Evolutionary conservation across 768 basidiomycete species (phyloP).

Genomic region (Suillus subaureus): DNA sequence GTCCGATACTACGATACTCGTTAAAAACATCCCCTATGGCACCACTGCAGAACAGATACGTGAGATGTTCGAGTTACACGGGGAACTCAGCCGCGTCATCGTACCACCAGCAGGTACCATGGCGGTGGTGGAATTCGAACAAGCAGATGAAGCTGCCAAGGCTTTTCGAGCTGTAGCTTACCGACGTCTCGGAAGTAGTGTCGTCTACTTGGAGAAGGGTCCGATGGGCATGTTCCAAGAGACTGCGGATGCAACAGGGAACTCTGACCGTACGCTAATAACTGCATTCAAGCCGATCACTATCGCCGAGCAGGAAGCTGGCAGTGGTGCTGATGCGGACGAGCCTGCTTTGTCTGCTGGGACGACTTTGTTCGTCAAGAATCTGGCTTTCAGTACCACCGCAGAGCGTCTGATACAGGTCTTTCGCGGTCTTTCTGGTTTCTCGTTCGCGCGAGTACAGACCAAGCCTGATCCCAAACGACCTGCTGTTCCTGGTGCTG

Average conservation of each 20-base stretch:
- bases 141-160: constrained; percentile 65
- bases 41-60: constrained; percentile 74
- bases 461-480: constrained; percentile 87
- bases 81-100: constrained; percentile 67
- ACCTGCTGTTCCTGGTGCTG: constrained; percentile 35
- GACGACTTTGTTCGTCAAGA: constrained; percentile 92
- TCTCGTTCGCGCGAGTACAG: constrained; percentile 87
- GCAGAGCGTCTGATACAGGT: constrained; percentile 67
- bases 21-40: constrained; percentile 96
- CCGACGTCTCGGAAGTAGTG: constrained; percentile 82
- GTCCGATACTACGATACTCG: constrained; percentile 83
- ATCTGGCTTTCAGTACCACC: constrained; percentile 89
- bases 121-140: constrained; percentile 86
- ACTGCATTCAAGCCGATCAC: constrained; percentile 37
- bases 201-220: constrained; percentile 93
- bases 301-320: constrained; percentile 44
- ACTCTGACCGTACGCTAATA: constrained; percentile 19
- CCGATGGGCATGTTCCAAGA: constrained; percentile 80
- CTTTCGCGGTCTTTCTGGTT: constrained; percentile 76
- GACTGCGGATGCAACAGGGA: constrained; percentile 21
- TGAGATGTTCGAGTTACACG: constrained; percentile 78
- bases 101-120: constrained; percentile 93
- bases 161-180: constrained; percentile 88
- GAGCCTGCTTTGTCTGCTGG: constrained; percentile 58
- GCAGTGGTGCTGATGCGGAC: constrained; percentile 38